Percentiles rank a stretch among this genome's conserved stretches.
Evolutionary conservation across 768 basidiomycete genomes (phyloP).

Genomic region (Chalciporus chontae): DNA sequence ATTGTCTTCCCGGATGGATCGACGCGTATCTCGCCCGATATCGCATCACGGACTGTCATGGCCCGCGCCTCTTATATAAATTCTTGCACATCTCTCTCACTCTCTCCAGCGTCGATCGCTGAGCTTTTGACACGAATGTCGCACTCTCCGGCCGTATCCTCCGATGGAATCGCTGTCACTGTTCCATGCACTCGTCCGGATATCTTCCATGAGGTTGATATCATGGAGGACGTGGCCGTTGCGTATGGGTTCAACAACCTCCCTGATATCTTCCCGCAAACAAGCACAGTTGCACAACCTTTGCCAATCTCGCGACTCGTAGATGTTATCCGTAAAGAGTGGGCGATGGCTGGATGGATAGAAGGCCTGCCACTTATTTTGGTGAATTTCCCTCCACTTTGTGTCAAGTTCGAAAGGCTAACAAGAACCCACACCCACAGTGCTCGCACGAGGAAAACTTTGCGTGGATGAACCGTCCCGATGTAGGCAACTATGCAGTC

Average conservation of each 20-base stretch:
- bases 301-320: slow-evolving; percentile 84
- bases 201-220: slow-evolving; percentile 96
- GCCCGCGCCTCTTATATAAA: slow-evolving; percentile 92
- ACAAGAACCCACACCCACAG: slow-evolving; percentile 37
- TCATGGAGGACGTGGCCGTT: slow-evolving; percentile 97
- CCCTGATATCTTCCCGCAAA: slow-evolving; percentile 85
- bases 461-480: slow-evolving; percentile 81
- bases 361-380: slow-evolving; percentile 94
- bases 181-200: slow-evolving; percentile 97
- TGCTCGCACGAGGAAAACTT: slow-evolving; percentile 99
- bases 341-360: slow-evolving; percentile 93
- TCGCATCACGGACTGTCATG: slow-evolving; percentile 65
- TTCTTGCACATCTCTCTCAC: slow-evolving; percentile 84
- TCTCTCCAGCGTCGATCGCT: slow-evolving; percentile 63
- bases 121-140: slow-evolving; percentile 83
- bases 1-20: slow-evolving; percentile 78
- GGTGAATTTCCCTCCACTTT: slow-evolving; percentile 38
- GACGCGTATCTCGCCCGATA: slow-evolving; percentile 72
- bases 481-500: slow-evolving; percentile 78
- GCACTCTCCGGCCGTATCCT: slow-evolving; percentile 46
- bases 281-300: slow-evolving; percentile 93
- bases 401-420: not conserved
- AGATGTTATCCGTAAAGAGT: slow-evolving; percentile 85
- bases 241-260: slow-evolving; percentile 98
- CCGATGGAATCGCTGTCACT: slow-evolving; percentile 69